These are phyloP conservation scores for Picocystis sp. DNA, from an alignment of 163 green algal species.

Conservation along the genomic window DNA sequence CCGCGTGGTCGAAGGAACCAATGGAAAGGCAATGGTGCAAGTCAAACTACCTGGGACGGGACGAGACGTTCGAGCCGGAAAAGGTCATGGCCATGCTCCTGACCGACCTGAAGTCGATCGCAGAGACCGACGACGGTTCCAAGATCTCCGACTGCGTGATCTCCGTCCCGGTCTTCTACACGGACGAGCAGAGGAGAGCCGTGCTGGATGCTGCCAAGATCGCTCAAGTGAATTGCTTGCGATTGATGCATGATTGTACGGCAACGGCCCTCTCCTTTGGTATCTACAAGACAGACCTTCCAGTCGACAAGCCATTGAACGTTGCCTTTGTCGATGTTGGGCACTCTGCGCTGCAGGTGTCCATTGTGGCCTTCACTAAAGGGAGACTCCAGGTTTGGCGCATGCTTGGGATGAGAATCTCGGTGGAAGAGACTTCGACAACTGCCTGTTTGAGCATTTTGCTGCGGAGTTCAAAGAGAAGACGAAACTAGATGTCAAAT, in stretches of 20 bases:
- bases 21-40: slow-evolving; percentile 58
- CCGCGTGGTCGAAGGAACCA: slow-evolving; percentile 34
- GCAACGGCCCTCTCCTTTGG: slow-evolving; percentile 88
- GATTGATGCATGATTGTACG: slow-evolving; percentile 90
- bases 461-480: slow-evolving; percentile 48
- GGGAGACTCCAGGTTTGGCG: slow-evolving; percentile 64
- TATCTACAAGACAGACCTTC: slow-evolving; percentile 97
- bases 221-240: slow-evolving; percentile 75
- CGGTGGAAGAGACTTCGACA: slow-evolving; percentile 81
- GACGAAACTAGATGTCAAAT: slow-evolving; percentile 72
- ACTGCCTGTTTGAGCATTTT: slow-evolving; percentile 86
- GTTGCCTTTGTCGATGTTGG: slow-evolving; percentile 92
- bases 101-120: slow-evolving; percentile 72
- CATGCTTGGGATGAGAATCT: slow-evolving; percentile 80
- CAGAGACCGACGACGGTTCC: slow-evolving; percentile 49
- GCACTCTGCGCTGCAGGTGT: slow-evolving; percentile 70
- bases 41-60: slow-evolving; percentile 67
- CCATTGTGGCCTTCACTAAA: slow-evolving; percentile 80
- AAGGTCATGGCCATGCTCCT: slow-evolving; percentile 81
- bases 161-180: slow-evolving; percentile 73
- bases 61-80: slow-evolving; percentile 57
- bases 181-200: slow-evolving; percentile 60
- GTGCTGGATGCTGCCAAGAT: slow-evolving; percentile 65
- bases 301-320: slow-evolving; percentile 61
- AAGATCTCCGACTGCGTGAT: slow-evolving; percentile 80